Conservation (phyloP, 2,329 filamentous ascomycete species). For the Xylariomycetidae sp. region DNA sequence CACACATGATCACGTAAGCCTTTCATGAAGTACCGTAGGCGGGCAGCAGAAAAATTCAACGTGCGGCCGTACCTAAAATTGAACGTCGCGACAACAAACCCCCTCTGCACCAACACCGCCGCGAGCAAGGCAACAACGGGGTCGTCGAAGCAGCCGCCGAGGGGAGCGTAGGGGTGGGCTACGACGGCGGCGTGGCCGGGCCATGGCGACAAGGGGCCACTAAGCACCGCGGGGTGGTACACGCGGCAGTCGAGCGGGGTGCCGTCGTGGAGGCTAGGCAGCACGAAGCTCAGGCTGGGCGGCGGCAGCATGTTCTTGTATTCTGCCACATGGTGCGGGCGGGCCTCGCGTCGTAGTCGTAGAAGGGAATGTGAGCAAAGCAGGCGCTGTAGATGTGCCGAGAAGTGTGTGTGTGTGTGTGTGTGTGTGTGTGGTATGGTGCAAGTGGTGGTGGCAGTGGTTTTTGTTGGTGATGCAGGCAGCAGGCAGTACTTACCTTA, state of each 20-base stretch:
- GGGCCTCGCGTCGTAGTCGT: too few species aligned
- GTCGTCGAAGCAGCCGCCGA: slow-evolving; percentile 84
- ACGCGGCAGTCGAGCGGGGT: slow-evolving; percentile 72
- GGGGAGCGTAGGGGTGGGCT: slow-evolving; percentile 83
- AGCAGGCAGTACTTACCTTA: too few species aligned
- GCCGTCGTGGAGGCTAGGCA: slow-evolving; percentile 80
- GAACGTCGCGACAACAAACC: slow-evolving; percentile 78
- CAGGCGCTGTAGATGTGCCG: too few species aligned
- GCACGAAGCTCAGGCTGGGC: slow-evolving; percentile 60
- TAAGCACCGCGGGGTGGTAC: slow-evolving; percentile 59
- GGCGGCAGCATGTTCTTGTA: slow-evolving; percentile 54
- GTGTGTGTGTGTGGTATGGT: too few species aligned
- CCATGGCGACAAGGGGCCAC: slow-evolving; percentile 31
- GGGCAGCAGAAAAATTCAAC: too few species aligned
- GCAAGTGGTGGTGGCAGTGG: too few species aligned
- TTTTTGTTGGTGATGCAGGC: too few species aligned
- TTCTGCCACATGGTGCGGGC: too few species aligned
- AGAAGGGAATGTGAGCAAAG: too few species aligned
- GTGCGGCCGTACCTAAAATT: slow-evolving; percentile 63
- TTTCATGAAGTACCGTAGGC: not conserved
- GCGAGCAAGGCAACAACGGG: slow-evolving; percentile 64
- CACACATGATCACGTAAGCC: not conserved
- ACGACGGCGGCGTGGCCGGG: slow-evolving; percentile 48
- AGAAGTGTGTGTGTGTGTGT: too few species aligned
- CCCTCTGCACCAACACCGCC: slow-evolving; percentile 57